Percentiles rank a stretch among this genome's conserved stretches.
These are phyloP conservation scores for Pythium oligandrum DNA, from an alignment of 352 stramenopile species.

Conservation along the genomic window DNA sequence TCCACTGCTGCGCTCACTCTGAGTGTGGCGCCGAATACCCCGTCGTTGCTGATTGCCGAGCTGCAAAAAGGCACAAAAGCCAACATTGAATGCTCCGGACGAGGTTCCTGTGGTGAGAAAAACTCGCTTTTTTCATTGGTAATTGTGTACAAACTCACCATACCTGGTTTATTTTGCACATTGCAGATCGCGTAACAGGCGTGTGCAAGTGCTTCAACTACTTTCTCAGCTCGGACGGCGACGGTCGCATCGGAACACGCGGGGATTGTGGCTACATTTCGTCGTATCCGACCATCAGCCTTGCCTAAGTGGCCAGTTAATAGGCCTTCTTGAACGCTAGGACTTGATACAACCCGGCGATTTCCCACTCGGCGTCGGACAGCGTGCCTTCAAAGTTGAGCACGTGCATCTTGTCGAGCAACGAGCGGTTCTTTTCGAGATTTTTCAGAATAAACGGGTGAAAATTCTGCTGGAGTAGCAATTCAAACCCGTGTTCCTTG, in stretches of 20 bases:
- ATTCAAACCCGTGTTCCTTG: slow-evolving; percentile 72
- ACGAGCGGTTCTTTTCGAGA: slow-evolving; percentile 57
- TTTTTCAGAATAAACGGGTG: slow-evolving; percentile 77
- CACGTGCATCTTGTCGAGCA: slow-evolving; percentile 86
- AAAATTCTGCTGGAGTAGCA: slow-evolving; percentile 80
- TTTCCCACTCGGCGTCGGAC: slow-evolving; percentile 84
- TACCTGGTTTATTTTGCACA: not conserved
- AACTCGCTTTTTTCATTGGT: not conserved
- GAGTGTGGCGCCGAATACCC: slow-evolving; percentile 5
- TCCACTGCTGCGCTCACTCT: slow-evolving; percentile 37
- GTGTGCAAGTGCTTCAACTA: slow-evolving; percentile 69
- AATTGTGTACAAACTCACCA: too few relatives aligned
- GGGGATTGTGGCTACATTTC: slow-evolving; percentile 90
- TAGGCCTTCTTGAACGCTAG: slow-evolving; percentile 84
- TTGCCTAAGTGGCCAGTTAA: slow-evolving; percentile 13
- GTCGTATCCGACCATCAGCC: slow-evolving; percentile 52
- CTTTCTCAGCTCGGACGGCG: slow-evolving; percentile 71
- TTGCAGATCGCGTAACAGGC: slow-evolving; percentile 50
- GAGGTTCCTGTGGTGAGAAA: slow-evolving; percentile 63
- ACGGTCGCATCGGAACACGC: slow-evolving; percentile 64
- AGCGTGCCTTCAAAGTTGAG: slow-evolving; percentile 81
- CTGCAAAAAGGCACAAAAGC: slow-evolving; percentile 62
- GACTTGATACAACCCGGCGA: slow-evolving; percentile 82
- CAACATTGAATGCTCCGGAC: slow-evolving; percentile 68
- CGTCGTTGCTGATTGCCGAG: slow-evolving; percentile 27